A percentile compares a stretch with the other conserved stretches of the same genome.
phyloP scores from a whole-genome alignment of 176 grass and related monocot species.

The Phyllostachys edulis region DNA sequence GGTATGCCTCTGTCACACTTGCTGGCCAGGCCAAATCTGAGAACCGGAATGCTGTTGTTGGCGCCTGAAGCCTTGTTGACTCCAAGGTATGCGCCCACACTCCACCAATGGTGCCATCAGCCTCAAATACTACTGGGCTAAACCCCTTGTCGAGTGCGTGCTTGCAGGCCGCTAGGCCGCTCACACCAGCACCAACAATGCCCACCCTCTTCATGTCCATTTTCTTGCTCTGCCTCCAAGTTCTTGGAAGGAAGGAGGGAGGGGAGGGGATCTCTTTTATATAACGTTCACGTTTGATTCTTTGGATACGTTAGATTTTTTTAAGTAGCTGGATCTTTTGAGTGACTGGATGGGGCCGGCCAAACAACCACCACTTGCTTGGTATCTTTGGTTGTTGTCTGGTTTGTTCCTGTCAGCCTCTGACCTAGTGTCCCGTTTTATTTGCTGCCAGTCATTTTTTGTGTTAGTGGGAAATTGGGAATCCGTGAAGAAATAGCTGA shows the following conservation, averaged over 20 bases:
- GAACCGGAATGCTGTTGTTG: slow-evolving; percentile 52
- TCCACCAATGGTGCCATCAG: slow-evolving; percentile 55
- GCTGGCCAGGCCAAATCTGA: slow-evolving; percentile 69
- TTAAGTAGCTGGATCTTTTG: slow-evolving; percentile 34
- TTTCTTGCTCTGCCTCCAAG: neutral
- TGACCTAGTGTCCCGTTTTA: neutral
- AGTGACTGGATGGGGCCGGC: slow-evolving; percentile 23
- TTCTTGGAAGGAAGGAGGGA: slow-evolving; percentile 13
- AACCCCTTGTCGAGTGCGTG: slow-evolving; percentile 61
- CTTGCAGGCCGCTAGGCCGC: slow-evolving; percentile 88
- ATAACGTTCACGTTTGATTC: neutral
- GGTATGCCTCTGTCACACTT: slow-evolving; percentile 42
- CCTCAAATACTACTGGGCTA: slow-evolving; percentile 62
- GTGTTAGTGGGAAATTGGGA: neutral
- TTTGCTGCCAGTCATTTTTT: neutral
- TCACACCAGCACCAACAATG: slow-evolving; percentile 71
- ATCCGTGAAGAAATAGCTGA: neutral
- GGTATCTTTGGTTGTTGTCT: slow-evolving; percentile 18
- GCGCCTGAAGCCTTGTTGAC: slow-evolving; percentile 75
- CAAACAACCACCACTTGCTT: slow-evolving; percentile 36
- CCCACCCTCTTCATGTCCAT: slow-evolving; percentile 67
- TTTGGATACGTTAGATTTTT: slow-evolving; percentile 37
- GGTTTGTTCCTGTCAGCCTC: neutral
- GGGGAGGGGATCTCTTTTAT: neutral
- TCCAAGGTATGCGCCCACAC: slow-evolving; percentile 69